Evolutionary conservation across 1,284 basidiomycete species (phyloP).

Genomic region (Fistulina hepatica): DNA sequence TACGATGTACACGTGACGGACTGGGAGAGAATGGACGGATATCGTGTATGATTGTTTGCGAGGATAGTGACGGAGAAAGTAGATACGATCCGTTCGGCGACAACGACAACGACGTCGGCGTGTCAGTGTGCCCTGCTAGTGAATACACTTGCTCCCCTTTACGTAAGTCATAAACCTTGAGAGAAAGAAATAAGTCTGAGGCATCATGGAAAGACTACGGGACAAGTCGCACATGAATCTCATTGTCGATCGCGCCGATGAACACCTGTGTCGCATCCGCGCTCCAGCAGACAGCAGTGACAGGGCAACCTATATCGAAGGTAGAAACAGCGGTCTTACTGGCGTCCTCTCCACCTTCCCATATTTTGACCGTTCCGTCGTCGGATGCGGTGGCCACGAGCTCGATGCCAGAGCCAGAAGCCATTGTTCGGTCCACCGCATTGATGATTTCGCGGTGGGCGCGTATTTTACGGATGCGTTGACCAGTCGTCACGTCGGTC

Average conservation of each 20-base stretch:
- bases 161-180: slow-evolving; percentile 76
- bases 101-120: slow-evolving; percentile 78
- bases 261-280: slow-evolving; percentile 80
- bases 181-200: slow-evolving; percentile 2
- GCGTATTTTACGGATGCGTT: slow-evolving; percentile 61
- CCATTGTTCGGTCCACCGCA: slow-evolving; percentile 72
- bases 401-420: slow-evolving; percentile 71
- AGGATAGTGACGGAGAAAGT: slow-evolving; percentile 82
- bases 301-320: slow-evolving; percentile 78
- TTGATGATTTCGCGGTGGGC: slow-evolving; percentile 88
- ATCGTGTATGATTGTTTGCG: slow-evolving; percentile 79
- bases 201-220: slow-evolving; percentile 6
- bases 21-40: slow-evolving; percentile 83
- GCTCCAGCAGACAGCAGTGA: slow-evolving; percentile 89
- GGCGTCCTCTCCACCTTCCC: slow-evolving; percentile 76
- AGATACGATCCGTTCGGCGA: slow-evolving; percentile 78
- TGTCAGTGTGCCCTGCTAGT: slow-evolving; percentile 77
- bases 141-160: slow-evolving; percentile 70
- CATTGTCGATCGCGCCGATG: slow-evolving; percentile 87
- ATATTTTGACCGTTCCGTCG: slow-evolving; percentile 80
- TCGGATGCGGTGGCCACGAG: slow-evolving; percentile 79
- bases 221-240: slow-evolving; percentile 66
- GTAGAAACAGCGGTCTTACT: slow-evolving; percentile 66
- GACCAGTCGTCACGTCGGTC: slow-evolving; percentile 69
- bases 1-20: slow-evolving; percentile 69